Percentiles rank a stretch among this genome's conserved stretches.
These are phyloP conservation scores for Ocimum tenuiflorum DNA, from an alignment of 257 asterid species.

Conservation along the genomic window DNA sequence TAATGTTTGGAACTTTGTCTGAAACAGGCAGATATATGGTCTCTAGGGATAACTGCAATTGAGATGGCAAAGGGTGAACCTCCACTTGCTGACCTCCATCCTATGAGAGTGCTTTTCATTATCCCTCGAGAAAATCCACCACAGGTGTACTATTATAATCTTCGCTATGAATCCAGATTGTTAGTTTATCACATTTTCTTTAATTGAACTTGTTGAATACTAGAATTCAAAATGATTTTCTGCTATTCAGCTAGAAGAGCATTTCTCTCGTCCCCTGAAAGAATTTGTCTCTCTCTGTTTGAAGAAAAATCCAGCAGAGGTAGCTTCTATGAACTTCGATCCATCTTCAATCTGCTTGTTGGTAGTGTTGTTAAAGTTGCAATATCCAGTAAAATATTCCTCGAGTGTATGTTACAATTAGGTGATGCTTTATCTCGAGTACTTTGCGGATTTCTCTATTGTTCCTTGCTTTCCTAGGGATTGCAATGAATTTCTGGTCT, in stretches of 20 bases:
- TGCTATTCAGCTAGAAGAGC: constrained; percentile 86
- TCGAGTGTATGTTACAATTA: not conserved
- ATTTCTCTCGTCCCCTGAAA: constrained; percentile 91
- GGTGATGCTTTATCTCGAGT: not conserved
- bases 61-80: constrained; percentile 99
- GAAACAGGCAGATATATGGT: constrained; percentile 98
- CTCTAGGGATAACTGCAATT: constrained; percentile 91
- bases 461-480: not conserved
- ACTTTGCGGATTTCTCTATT: not conserved
- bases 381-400: not conserved
- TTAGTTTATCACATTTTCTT: not conserved
- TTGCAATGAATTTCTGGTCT: not conserved
- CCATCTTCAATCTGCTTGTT: constrained; percentile 15
- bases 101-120: constrained; percentile 98
- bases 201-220: not conserved
- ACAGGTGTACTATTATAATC: constrained; percentile 50
- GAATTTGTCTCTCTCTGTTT: constrained; percentile 81
- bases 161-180: constrained; percentile 6
- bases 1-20: constrained; percentile 19
- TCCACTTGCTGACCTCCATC: constrained; percentile 98
- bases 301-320: constrained; percentile 93
- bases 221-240: constrained; percentile 19
- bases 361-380: constrained; percentile 5
- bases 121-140: constrained; percentile 99
- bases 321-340: constrained; percentile 28